phyloP scores from a whole-genome alignment of 805 yeast genomes.

The Wickerhamiella lipophila region DNA sequence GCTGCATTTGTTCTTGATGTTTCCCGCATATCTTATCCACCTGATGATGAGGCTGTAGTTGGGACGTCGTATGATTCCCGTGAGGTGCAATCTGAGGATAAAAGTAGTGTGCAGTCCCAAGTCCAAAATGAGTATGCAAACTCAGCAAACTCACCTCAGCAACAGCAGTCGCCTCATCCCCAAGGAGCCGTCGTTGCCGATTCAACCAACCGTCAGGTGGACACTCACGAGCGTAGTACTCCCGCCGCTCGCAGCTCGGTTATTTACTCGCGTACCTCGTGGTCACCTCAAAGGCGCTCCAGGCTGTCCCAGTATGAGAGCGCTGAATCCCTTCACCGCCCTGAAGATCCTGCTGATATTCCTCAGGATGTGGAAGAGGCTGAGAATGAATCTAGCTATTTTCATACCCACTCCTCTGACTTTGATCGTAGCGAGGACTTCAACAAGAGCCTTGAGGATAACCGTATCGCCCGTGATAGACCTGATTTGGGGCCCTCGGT shows the following conservation, averaged over 20 bases:
- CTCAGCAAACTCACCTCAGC: neutral
- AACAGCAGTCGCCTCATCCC: neutral
- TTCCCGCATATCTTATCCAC: constrained; percentile 33
- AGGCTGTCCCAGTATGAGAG: constrained; percentile 5
- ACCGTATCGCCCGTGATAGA: constrained; percentile 6
- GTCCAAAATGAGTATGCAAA: neutral
- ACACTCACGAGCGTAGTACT: constrained; percentile 20
- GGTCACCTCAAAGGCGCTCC: constrained; percentile 12
- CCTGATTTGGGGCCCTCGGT: neutral
- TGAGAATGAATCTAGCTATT: neutral
- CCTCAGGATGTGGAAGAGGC: constrained; percentile 1
- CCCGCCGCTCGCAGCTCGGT: constrained; percentile 23
- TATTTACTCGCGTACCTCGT: constrained; percentile 18
- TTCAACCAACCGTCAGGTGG: constrained; percentile 9
- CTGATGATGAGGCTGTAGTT: constrained; percentile 20
- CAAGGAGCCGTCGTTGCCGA: constrained; percentile 4
- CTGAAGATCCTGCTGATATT: neutral
- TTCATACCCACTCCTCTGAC: neutral
- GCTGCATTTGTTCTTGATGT: constrained; percentile 51
- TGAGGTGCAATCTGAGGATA: neutral
- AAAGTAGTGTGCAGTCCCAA: neutral
- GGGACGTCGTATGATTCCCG: constrained; percentile 6
- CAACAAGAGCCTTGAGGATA: neutral
- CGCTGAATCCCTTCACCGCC: neutral
- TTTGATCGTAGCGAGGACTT: constrained; percentile 6